Conservation (phyloP, 1,284 basidiomycete genomes). For the Somion occarium region DNA sequence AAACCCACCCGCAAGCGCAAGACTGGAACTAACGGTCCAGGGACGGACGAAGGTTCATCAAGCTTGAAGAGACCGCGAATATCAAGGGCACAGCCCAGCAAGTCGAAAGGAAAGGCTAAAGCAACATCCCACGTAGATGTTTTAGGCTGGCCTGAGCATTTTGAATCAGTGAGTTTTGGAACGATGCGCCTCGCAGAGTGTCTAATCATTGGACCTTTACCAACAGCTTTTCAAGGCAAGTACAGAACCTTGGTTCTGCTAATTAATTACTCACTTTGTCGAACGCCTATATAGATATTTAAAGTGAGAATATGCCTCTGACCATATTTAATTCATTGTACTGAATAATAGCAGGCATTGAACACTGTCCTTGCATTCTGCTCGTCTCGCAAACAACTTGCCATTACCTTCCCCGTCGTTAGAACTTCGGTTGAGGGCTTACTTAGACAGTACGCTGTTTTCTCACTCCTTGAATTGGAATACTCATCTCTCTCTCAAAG, state of each 20-base stretch:
- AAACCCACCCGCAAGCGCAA: too few relatives aligned
- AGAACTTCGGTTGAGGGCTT: slow-evolving; percentile 76
- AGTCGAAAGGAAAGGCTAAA: slow-evolving; percentile 22
- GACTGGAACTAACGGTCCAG: too few relatives aligned
- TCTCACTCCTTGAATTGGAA: not conserved
- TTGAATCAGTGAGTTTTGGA: slow-evolving; percentile 49
- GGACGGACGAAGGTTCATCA: too few relatives aligned
- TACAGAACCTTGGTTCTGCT: too few relatives aligned
- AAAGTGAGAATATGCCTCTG: not conserved
- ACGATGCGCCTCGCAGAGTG: too few relatives aligned
- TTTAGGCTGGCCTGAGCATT: slow-evolving; percentile 58
- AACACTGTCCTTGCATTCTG: slow-evolving; percentile 90
- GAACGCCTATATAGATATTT: slow-evolving; percentile 1
- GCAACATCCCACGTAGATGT: slow-evolving; percentile 13
- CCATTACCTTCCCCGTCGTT: slow-evolving; percentile 76
- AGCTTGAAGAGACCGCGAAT: not conserved
- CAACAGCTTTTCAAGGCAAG: too few relatives aligned
- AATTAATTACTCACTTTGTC: too few relatives aligned
- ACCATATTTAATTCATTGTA: not conserved
- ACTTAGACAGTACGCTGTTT: slow-evolving; percentile 53
- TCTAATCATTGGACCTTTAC: too few relatives aligned
- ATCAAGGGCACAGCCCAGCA: slow-evolving; percentile 5
- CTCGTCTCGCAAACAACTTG: slow-evolving; percentile 78
- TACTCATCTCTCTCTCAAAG: slow-evolving; percentile 32
- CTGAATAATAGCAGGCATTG: slow-evolving; percentile 79